Percentiles rank a stretch among this genome's conserved stretches.
phyloP scores from a whole-genome alignment of 2,329 filamentous ascomycete genomes.

The Fusarium marasasianum region DNA sequence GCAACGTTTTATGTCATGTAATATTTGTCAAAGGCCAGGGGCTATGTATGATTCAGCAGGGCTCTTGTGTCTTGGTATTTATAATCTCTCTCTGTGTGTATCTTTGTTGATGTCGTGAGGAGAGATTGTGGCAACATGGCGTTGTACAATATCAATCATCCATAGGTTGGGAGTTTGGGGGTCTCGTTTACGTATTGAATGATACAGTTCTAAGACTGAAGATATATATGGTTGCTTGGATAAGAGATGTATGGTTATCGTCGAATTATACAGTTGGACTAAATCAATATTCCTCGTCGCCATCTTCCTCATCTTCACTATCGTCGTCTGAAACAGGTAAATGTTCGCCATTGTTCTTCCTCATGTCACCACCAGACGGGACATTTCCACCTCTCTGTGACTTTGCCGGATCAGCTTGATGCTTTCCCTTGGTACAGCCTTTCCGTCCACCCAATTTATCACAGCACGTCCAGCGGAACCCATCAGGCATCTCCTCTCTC shows the following conservation, averaged over 20 bases:
- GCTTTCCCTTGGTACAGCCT: slow-evolving; percentile 11
- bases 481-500: slow-evolving; percentile 10
- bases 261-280: neutral
- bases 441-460: neutral
- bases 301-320: neutral
- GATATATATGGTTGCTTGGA: neutral
- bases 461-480: slow-evolving; percentile 10
- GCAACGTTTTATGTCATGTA: slow-evolving; percentile 36
- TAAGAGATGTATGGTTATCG: neutral
- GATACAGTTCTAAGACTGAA: slow-evolving; percentile 15
- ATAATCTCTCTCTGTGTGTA: slow-evolving; percentile 11
- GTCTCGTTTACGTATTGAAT: slow-evolving; percentile 21
- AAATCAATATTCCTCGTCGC: neutral
- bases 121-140: slow-evolving; percentile 18
- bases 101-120: neutral
- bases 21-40: slow-evolving; percentile 33
- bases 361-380: slow-evolving; percentile 5
- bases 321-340: neutral
- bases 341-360: slow-evolving; percentile 2
- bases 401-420: slow-evolving; percentile 2
- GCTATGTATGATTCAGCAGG: slow-evolving; percentile 7
- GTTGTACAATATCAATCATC: slow-evolving; percentile 36
- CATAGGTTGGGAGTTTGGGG: slow-evolving; percentile 41
- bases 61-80: slow-evolving; percentile 31
- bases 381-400: slow-evolving; percentile 13